Conservation (phyloP, 768 basidiomycete genomes). For the Aureoboletus auriporus region DNA sequence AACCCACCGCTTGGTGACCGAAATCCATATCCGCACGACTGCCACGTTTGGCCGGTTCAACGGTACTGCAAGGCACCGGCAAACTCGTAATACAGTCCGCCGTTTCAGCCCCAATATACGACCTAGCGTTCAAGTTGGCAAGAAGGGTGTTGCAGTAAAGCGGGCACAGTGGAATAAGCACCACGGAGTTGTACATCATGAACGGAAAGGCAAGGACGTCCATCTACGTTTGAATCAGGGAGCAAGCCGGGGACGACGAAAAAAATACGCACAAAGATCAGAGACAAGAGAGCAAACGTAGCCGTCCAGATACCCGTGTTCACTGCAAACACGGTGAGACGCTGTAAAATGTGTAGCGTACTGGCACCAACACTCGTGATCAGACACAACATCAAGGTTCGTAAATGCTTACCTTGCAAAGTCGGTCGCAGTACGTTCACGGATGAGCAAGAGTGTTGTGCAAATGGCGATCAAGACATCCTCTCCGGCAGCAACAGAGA, state of each 20-base stretch:
- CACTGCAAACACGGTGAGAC: conserved; percentile 6
- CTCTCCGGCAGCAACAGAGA: not conserved
- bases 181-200: not conserved
- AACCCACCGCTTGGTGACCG: too few relatives aligned
- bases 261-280: conserved; percentile 41
- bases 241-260: too few relatives aligned
- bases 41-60: too few relatives aligned
- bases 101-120: not conserved
- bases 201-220: too few relatives aligned
- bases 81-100: not conserved
- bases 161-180: not conserved
- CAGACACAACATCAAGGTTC: not conserved
- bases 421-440: not conserved
- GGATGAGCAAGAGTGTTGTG: not conserved
- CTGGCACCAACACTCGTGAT: not conserved
- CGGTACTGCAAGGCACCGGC: too few relatives aligned
- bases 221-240: too few relatives aligned
- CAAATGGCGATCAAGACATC: not conserved
- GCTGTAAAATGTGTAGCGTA: conserved; percentile 4
- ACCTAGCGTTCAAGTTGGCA: conserved; percentile 1
- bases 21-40: too few relatives aligned
- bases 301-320: conserved; percentile 45
- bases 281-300: conserved; percentile 40
- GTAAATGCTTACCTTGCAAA: not conserved
- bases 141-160: conserved; percentile 3